phyloP scores from a whole-genome alignment of 2,329 filamentous ascomycete genomes.

The Chrysoporthe deuterocubensis region DNA sequence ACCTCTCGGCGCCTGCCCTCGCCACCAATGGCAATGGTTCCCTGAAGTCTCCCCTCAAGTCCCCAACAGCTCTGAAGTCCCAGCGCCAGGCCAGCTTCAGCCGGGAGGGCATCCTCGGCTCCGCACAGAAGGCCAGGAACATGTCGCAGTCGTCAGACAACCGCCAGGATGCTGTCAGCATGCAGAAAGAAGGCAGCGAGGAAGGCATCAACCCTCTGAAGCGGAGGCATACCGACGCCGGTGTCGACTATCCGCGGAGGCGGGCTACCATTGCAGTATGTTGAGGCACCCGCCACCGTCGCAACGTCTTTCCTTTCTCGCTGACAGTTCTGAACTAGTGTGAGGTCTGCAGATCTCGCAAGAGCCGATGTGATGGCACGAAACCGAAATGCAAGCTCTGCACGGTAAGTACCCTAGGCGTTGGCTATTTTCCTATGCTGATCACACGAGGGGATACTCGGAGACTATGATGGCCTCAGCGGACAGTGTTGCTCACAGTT shows the following conservation, averaged over 20 bases:
- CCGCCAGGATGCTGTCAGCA: slow-evolving; percentile 45
- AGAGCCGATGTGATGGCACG: slow-evolving; percentile 78
- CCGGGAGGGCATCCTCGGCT: slow-evolving; percentile 57
- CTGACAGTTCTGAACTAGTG: slow-evolving; percentile 54
- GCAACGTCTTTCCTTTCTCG: slow-evolving; percentile 9
- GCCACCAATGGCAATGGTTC: slow-evolving; percentile 36
- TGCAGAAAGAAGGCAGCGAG: slow-evolving; percentile 52
- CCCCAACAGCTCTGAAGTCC: slow-evolving; percentile 53
- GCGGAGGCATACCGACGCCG: slow-evolving; percentile 64
- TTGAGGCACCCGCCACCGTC: slow-evolving; percentile 29
- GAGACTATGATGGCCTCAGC: no score
- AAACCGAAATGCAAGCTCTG: slow-evolving; percentile 86
- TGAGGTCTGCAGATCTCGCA: slow-evolving; percentile 79
- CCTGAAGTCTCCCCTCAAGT: slow-evolving; percentile 63
- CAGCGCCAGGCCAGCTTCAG: slow-evolving; percentile 55
- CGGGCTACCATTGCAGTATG: slow-evolving; percentile 69
- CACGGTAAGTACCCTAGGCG: slow-evolving; percentile 42
- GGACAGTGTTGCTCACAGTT: background rate
- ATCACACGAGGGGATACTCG: background rate
- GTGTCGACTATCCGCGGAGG: slow-evolving; percentile 66
- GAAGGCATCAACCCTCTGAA: slow-evolving; percentile 64
- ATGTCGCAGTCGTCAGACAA: slow-evolving; percentile 59
- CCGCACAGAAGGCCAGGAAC: slow-evolving; percentile 58
- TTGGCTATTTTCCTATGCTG: background rate
- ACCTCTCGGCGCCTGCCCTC: slow-evolving; percentile 52